phyloP scores from a whole-genome alignment of 75 land plant genomes.

The Selaginella tamariscina region DNA sequence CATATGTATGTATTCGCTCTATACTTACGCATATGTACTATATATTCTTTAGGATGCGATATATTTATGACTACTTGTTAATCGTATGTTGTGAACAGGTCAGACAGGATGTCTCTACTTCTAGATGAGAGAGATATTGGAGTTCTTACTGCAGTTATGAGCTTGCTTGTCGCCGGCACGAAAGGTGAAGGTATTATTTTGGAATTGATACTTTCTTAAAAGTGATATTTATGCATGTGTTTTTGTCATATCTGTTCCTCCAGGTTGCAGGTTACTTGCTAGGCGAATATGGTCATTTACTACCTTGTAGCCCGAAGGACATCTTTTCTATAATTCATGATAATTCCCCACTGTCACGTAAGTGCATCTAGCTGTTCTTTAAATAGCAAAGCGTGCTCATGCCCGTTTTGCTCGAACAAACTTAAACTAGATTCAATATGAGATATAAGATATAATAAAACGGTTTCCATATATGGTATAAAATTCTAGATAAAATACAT shows the following conservation, averaged over 20 bases:
- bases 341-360: slow-evolving; percentile 90
- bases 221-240: not conserved
- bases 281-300: slow-evolving; percentile 88
- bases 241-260: no score
- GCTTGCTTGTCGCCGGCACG: slow-evolving; percentile 65
- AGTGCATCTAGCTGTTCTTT: slow-evolving; percentile 16
- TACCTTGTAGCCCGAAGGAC: slow-evolving; percentile 87
- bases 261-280: slow-evolving; percentile 97
- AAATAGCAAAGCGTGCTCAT: no score
- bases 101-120: slow-evolving; percentile 94
- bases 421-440: no score
- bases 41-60: no score
- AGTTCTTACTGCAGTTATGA: slow-evolving; percentile 95
- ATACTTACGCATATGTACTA: no score
- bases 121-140: slow-evolving; percentile 97
- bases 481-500: no score
- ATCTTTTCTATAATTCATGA: slow-evolving; percentile 71
- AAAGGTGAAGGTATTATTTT: not conserved
- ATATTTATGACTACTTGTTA: no score
- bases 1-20: no score
- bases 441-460: no score
- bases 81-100: no score
- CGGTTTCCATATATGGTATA: no score
- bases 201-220: not conserved
- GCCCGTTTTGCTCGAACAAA: no score